These are phyloP conservation scores for Pythium rishiriense DNA, from an alignment of 352 stramenopile species.

Conservation along the genomic window DNA sequence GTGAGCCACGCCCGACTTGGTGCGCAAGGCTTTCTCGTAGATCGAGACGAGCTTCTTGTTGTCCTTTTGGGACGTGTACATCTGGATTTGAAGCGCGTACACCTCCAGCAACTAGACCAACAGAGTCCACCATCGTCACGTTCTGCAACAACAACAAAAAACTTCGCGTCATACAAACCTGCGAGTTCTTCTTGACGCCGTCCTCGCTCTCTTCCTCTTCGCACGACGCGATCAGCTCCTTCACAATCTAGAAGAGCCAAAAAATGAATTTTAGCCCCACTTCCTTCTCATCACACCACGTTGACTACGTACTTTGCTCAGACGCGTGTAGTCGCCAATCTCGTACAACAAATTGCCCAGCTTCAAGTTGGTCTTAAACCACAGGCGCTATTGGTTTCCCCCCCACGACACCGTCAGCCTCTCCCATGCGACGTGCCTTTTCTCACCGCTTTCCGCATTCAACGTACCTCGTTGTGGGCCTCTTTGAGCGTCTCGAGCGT, in stretches of 20 bases:
- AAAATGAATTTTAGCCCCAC: not conserved
- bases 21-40: constrained; percentile 89
- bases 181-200: constrained; percentile 78
- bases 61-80: constrained; percentile 92
- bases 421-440: not conserved
- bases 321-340: constrained; percentile 67
- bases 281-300: not conserved
- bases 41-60: constrained; percentile 94
- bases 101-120: constrained; percentile 87
- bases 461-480: constrained; percentile 64
- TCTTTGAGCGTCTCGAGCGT: constrained; percentile 86
- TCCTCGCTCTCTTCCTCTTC: constrained; percentile 86
- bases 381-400: constrained; percentile 60
- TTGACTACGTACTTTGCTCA: constrained; percentile 68
- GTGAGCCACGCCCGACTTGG: constrained; percentile 90
- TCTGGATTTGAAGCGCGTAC: constrained; percentile 92
- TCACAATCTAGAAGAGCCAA: constrained; percentile 54
- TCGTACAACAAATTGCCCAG: constrained; percentile 92
- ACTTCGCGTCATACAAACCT: constrained; percentile 30
- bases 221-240: constrained; percentile 86
- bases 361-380: constrained; percentile 97
- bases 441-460: constrained; percentile 14
- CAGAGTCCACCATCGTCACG: not conserved
- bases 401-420: not conserved
- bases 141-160: not conserved